Evolutionary conservation across 805 yeast species (phyloP).

Genomic region (Saccharomycopsis fodiens): DNA sequence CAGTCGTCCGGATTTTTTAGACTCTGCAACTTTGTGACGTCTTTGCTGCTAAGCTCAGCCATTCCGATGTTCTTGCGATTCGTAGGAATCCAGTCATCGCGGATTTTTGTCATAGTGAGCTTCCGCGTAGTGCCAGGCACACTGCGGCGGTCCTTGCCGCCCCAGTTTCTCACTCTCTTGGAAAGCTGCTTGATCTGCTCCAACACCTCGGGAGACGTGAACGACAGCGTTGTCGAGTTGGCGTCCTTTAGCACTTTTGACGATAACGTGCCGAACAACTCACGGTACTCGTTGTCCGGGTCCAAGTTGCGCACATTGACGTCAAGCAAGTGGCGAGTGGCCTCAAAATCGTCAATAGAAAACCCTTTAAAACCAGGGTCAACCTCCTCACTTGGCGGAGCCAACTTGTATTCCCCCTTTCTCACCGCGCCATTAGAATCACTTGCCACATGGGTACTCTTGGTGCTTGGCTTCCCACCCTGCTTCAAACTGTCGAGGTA

Average conservation of each 20-base stretch:
- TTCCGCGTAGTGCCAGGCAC: constrained; percentile 72
- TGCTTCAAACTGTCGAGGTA: constrained; percentile 12
- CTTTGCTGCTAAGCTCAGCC: constrained; percentile 42
- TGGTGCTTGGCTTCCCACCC: background rate
- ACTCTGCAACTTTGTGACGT: constrained; percentile 31
- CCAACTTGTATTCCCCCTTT: constrained; percentile 12
- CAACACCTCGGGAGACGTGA: constrained; percentile 60
- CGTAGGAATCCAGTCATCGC: constrained; percentile 78
- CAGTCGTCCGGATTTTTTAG: constrained; percentile 31
- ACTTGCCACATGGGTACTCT: background rate
- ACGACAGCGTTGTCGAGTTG: constrained; percentile 62
- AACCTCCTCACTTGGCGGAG: constrained; percentile 42
- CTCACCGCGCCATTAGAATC: background rate
- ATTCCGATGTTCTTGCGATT: constrained; percentile 50
- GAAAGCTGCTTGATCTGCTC: constrained; percentile 48
- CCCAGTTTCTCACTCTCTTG: constrained; percentile 70
- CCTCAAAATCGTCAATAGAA: constrained; percentile 38
- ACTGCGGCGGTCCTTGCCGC: constrained; percentile 64
- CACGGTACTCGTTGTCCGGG: constrained; percentile 67
- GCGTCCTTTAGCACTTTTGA: constrained; percentile 66
- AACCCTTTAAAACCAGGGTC: constrained; percentile 29
- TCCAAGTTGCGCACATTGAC: constrained; percentile 50
- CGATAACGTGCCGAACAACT: constrained; percentile 65
- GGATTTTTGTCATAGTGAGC: constrained; percentile 58
- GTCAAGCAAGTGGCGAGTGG: constrained; percentile 34